phyloP scores from a whole-genome alignment of 305 asterid species.

The Coffea humblotiana region DNA sequence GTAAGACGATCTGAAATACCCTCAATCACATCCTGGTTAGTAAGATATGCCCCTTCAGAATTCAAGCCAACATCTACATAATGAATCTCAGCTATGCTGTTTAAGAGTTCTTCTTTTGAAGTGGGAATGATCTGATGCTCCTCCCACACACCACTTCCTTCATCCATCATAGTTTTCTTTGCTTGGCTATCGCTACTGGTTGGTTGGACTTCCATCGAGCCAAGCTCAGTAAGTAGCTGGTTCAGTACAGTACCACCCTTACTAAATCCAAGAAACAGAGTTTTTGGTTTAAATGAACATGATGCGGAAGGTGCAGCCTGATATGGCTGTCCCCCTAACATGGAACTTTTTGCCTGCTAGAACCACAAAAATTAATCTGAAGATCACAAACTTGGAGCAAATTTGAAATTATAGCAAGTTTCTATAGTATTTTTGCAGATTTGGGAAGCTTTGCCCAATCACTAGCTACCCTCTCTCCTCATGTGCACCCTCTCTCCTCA shows the following conservation, averaged over 20 bases:
- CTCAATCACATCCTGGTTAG: slow-evolving; percentile 54
- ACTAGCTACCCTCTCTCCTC: neutral
- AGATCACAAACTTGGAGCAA: neutral
- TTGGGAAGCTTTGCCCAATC: neutral
- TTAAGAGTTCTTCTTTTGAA: slow-evolving; percentile 62
- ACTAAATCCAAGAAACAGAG: slow-evolving; percentile 82
- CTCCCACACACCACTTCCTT: slow-evolving; percentile 26
- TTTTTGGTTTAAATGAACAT: slow-evolving; percentile 51
- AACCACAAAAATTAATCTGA: slow-evolving; percentile 8
- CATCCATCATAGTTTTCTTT: slow-evolving; percentile 32
- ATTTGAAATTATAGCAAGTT: neutral
- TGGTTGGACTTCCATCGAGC: slow-evolving; percentile 39
- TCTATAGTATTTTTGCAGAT: neutral
- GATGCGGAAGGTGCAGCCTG: slow-evolving; percentile 45
- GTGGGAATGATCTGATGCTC: slow-evolving; percentile 57
- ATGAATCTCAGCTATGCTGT: slow-evolving; percentile 81
- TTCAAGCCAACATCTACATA: slow-evolving; percentile 94
- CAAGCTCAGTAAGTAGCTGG: slow-evolving; percentile 84
- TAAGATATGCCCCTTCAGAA: slow-evolving; percentile 74
- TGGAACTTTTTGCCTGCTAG: slow-evolving; percentile 53
- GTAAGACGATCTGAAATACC: slow-evolving; percentile 45
- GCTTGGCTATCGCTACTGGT: slow-evolving; percentile 24
- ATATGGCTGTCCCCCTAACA: slow-evolving; percentile 44
- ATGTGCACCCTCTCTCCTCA: neutral
- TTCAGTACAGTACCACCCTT: slow-evolving; percentile 89